Base-by-base conservation (phyloP, 495 filamentous ascomycete species). In the Penicillium simplicissimum region DNA sequence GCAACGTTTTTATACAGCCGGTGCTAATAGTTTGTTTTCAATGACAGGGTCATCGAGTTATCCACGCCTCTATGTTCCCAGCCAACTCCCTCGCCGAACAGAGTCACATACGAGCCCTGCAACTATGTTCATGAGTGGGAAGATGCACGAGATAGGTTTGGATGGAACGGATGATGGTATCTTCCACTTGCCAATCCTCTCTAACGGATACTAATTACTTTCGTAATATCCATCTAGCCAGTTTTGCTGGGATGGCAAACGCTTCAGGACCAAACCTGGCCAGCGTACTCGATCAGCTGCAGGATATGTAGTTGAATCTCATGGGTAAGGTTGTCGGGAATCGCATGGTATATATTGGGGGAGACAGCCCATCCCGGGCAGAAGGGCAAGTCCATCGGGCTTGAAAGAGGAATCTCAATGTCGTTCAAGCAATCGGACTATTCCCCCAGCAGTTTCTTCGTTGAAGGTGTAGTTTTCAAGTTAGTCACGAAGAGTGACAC, bases 111-210 rank as follows among this genome's bases (percentile, higher is more conserved):
- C 55, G 43, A 76, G 73, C 61, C 63, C 71, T 65, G 71, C 73
- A 62, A 76, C 70, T 57, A 63, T 73, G 49, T 65, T 68, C 40
- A 33, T 74, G 40, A 57, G 40, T 55, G 71, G 71, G 52, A 67
- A 67, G 55, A 71, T 67, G 67, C 63, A 76, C 61, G 66, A 74
- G 42, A 67, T 76, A 57, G 63, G 66, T 48, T 55, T 73, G 56
- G 67, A 76, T 70, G 68, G 61, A 19, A 73, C 68, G 42, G n/a
- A 21, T 52, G 71, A 76, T 70, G 71, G 71, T 71, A 68, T 7
- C 52, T 43, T 56, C 23, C 13, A 55, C 14, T 57, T n/a, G 43
- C 23, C 33, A 37, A 53, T 38, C 36, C 51, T 36, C 8, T 58
- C 31, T 67, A 52, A 57, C 48, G 59, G 25, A 52, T 63, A 58